Evolutionary conservation across 768 basidiomycete genomes (phyloP).

Genomic region (Rhodotorula taiwanensis): DNA sequence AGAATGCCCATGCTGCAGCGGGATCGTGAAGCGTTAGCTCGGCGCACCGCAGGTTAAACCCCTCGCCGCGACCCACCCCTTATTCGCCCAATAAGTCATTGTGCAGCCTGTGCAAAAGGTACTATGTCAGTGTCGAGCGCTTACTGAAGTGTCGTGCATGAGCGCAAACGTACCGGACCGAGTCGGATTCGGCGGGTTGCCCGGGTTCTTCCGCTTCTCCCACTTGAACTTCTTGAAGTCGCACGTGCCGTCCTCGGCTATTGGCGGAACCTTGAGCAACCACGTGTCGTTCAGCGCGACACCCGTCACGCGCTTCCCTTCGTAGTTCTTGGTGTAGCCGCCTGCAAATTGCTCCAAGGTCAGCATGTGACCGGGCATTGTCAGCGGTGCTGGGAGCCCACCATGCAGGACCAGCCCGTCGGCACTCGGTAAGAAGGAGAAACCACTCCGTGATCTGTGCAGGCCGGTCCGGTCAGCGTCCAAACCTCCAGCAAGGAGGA

Average conservation of each 20-base stretch:
- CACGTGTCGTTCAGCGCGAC: conserved; percentile 87
- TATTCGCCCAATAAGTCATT: conserved; percentile 72
- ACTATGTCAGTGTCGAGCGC: too few species aligned
- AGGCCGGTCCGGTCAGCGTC: neutral
- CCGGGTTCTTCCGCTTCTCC: conserved; percentile 74
- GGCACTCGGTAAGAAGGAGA: conserved; percentile 68
- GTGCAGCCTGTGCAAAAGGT: conserved; percentile 65
- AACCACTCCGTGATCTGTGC: conserved; percentile 53
- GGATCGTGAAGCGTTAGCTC: neutral
- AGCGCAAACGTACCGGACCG: neutral
- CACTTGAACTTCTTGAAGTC: conserved; percentile 61
- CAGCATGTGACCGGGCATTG: neutral
- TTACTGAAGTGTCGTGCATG: neutral
- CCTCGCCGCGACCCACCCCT: conserved; percentile 3
- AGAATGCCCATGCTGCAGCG: conserved; percentile 57
- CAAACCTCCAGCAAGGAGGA: conserved; percentile 36
- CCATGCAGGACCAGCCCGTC: conserved; percentile 64
- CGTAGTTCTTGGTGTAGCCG: conserved; percentile 89
- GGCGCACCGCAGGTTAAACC: neutral
- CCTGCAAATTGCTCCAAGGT: too few species aligned
- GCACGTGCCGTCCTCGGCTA: conserved; percentile 41
- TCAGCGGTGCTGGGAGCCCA: neutral
- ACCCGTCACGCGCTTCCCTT: conserved; percentile 76
- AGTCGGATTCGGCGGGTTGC: conserved; percentile 57
- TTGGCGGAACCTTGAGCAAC: conserved; percentile 56